phyloP scores from a whole-genome alignment of 2,329 filamentous ascomycete species.

The Fusarium bactridioides region DNA sequence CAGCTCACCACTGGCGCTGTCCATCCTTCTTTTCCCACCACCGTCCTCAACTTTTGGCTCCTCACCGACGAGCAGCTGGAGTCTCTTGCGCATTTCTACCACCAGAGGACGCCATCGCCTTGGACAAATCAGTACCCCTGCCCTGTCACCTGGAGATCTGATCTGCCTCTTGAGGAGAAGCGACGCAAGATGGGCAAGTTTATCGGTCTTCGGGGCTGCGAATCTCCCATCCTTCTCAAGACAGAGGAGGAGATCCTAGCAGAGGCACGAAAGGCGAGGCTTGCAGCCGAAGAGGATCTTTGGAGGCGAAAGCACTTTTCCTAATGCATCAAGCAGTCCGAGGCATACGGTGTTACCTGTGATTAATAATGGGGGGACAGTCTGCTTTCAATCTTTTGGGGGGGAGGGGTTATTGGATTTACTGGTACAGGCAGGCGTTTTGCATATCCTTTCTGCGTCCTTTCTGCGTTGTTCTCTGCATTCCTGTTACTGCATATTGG shows the following conservation, averaged over 20 bases:
- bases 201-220: constrained; percentile 71
- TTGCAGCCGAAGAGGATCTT: constrained; percentile 56
- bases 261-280: constrained; percentile 51
- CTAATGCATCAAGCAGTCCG: constrained; percentile 17
- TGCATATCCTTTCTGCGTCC: constrained; percentile 4
- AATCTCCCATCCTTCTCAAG: constrained; percentile 49
- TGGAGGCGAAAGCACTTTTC: constrained; percentile 55
- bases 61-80: constrained; percentile 76
- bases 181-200: constrained; percentile 76
- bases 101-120: constrained; percentile 68
- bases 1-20: constrained; percentile 67
- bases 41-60: constrained; percentile 76
- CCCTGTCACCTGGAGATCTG: constrained; percentile 68
- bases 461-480: constrained; percentile 8
- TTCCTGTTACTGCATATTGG: constrained; percentile 7
- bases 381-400: constrained; percentile 5
- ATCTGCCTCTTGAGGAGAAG: constrained; percentile 70
- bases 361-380: background rate
- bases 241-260: constrained; percentile 59
- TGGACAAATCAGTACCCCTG: constrained; percentile 70
- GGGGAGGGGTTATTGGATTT: background rate
- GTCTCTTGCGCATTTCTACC: constrained; percentile 74
- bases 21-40: constrained; percentile 71
- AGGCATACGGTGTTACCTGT: constrained; percentile 1
- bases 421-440: background rate